Percentiles rank a stretch among this genome's conserved stretches.
Conservation (phyloP, 2,329 filamentous ascomycete species). For the Triangularia verruculosa region DNA sequence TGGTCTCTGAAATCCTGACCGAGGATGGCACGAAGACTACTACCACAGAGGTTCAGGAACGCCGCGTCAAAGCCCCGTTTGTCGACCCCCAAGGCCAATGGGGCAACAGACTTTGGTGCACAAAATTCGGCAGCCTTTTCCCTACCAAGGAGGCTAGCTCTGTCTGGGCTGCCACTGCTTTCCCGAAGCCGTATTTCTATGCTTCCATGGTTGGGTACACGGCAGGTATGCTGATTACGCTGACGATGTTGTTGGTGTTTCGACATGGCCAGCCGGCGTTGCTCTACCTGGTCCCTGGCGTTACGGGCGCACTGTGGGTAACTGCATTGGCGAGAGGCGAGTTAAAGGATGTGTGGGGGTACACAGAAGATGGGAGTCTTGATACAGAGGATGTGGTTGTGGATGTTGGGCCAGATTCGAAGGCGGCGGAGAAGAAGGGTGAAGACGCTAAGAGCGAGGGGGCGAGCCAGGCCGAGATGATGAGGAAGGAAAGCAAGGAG, state of each 20-base stretch:
- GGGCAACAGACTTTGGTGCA: constrained; percentile 81
- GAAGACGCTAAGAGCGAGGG: constrained; percentile 35
- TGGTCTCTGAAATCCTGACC: constrained; percentile 30
- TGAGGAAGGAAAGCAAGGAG: constrained; percentile 3
- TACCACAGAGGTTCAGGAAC: constrained; percentile 38
- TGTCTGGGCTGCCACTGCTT: constrained; percentile 47
- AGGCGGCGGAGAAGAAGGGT: constrained; percentile 39
- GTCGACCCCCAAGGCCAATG: constrained; percentile 66
- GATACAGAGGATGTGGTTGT: constrained; percentile 55
- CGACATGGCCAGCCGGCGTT: constrained; percentile 85
- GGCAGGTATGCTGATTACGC: constrained; percentile 71
- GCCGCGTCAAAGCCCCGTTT: constrained; percentile 51
- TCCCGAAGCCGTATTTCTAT: constrained; percentile 83
- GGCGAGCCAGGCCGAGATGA: constrained; percentile 24
- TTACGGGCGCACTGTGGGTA: constrained; percentile 70
- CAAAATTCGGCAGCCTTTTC: constrained; percentile 29
- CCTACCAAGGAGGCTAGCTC: constrained; percentile 34
- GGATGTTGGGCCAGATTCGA: constrained; percentile 50
- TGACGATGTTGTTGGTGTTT: constrained; percentile 73
- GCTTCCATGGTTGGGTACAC: constrained; percentile 75
- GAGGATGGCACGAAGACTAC: constrained; percentile 1
- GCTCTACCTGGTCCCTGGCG: constrained; percentile 86
- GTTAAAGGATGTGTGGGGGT: constrained; percentile 71
- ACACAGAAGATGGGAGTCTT: constrained; percentile 67
- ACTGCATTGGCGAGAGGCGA: constrained; percentile 72